These are phyloP conservation scores for Endoconidiophora polonica DNA, from an alignment of 2,329 filamentous ascomycete genomes.

Conservation along the genomic window DNA sequence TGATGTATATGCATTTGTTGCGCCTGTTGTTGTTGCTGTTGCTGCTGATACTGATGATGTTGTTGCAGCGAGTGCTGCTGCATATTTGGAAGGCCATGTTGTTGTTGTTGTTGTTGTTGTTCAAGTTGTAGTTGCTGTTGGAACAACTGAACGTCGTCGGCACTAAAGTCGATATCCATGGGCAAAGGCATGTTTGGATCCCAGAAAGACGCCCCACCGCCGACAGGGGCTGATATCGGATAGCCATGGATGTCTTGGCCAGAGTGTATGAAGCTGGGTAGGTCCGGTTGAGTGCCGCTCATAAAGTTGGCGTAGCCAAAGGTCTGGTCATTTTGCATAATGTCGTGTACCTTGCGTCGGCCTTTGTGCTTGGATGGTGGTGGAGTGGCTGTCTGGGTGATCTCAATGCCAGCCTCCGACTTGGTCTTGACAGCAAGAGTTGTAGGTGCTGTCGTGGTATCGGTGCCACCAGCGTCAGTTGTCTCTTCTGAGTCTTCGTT, in stretches of 20 bases:
- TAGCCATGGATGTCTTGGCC: slow-evolving; percentile 42
- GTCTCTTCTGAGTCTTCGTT: slow-evolving; percentile 3
- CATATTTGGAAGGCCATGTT: neutral
- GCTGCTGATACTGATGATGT: slow-evolving; percentile 17
- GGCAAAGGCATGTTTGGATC: slow-evolving; percentile 28
- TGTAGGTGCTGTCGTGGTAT: neutral
- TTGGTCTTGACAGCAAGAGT: neutral
- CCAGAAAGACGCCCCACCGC: slow-evolving; percentile 39
- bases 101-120: slow-evolving; percentile 10
- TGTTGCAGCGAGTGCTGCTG: slow-evolving; percentile 16
- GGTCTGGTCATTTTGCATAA: slow-evolving; percentile 41
- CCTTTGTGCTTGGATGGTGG: slow-evolving; percentile 40
- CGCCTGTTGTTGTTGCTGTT: slow-evolving; percentile 13
- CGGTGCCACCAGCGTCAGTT: too few relatives aligned
- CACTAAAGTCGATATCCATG: slow-evolving; percentile 44
- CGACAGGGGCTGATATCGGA: slow-evolving; percentile 40
- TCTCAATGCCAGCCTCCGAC: slow-evolving; percentile 4
- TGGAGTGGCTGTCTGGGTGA: slow-evolving; percentile 39
- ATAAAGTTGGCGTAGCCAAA: slow-evolving; percentile 36
- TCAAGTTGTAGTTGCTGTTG: slow-evolving; percentile 16
- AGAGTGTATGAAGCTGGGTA: slow-evolving; percentile 29
- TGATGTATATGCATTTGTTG: slow-evolving; percentile 1
- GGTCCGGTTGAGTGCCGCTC: slow-evolving; percentile 30
- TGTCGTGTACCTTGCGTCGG: slow-evolving; percentile 18
- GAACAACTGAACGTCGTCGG: slow-evolving; percentile 28